phyloP scores from a whole-genome alignment of 768 basidiomycete genomes.

The Cyclocybe cylindracea region DNA sequence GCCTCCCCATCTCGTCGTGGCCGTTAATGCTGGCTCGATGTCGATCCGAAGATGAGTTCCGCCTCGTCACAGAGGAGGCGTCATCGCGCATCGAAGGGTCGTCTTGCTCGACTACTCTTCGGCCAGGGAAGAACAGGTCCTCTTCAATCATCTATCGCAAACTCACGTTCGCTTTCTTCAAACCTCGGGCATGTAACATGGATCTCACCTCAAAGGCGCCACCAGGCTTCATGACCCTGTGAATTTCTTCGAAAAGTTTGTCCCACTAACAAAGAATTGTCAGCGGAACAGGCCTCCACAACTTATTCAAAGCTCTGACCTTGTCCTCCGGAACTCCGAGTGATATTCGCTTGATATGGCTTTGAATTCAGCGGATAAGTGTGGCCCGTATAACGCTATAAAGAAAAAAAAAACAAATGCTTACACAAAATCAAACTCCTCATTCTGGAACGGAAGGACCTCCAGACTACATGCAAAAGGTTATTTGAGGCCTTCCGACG shows the following conservation, averaged over 20 bases:
- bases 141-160: conserved; percentile 63
- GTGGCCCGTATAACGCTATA: conserved; percentile 2
- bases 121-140: conserved; percentile 73
- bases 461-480: conserved; percentile 50
- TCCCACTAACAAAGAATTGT: conserved; percentile 55
- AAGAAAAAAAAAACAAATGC: conserved; percentile 22
- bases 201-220: conserved; percentile 64
- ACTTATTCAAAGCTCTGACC: conserved; percentile 32
- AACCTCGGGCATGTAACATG: no score
- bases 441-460: conserved; percentile 65
- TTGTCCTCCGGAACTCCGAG: conserved; percentile 78
- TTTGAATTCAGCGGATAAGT: conserved; percentile 20
- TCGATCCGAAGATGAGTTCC: conserved; percentile 17
- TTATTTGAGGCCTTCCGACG: neutral
- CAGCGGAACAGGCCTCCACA: neutral
- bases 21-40: conserved; percentile 1
- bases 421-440: conserved; percentile 79
- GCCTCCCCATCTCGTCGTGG: conserved; percentile 1
- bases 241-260: conserved; percentile 63
- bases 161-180: no score
- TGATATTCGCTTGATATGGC: conserved; percentile 71
- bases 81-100: conserved; percentile 28
- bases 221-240: conserved; percentile 72
- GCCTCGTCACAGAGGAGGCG: conserved; percentile 19
- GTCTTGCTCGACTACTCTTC: conserved; percentile 35